Percentiles rank a stretch among this genome's conserved stretches.
These are phyloP conservation scores for Cyberlindnera sargentensis DNA, from an alignment of 805 yeast species.

Conservation along the genomic window DNA sequence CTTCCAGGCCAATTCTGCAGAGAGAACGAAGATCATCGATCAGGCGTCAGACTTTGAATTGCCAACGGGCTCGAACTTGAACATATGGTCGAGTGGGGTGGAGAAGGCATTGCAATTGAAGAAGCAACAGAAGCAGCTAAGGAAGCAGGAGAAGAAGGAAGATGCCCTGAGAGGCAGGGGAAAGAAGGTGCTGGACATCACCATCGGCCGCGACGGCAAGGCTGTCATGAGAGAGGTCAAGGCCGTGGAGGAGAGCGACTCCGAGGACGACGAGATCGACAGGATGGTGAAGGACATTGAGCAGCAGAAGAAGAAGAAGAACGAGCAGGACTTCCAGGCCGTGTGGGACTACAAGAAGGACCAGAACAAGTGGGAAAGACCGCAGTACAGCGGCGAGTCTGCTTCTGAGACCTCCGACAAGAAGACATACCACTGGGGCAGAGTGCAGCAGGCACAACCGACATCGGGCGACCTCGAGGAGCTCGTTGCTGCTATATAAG, in stretches of 20 bases:
- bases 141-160: constrained; percentile 56
- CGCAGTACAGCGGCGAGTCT: constrained; percentile 30
- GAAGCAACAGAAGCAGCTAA: constrained; percentile 69
- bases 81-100: constrained; percentile 74
- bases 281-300: constrained; percentile 25
- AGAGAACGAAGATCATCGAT: constrained; percentile 88
- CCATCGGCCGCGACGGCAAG: constrained; percentile 69
- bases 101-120: constrained; percentile 86
- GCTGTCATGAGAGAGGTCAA: constrained; percentile 43
- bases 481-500: neutral
- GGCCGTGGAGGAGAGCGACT: constrained; percentile 18
- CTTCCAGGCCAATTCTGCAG: constrained; percentile 82
- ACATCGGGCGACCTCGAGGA: neutral
- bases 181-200: constrained; percentile 66
- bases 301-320: constrained; percentile 27
- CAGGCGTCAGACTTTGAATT: constrained; percentile 84
- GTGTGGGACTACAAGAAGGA: constrained; percentile 61
- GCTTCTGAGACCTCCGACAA: neutral
- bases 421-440: constrained; percentile 1
- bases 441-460: constrained; percentile 8
- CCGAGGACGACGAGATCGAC: constrained; percentile 26
- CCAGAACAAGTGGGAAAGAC: constrained; percentile 46
- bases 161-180: constrained; percentile 65
- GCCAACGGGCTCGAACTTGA: constrained; percentile 42
- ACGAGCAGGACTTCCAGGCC: constrained; percentile 27